Evolutionary conservation across 1,284 basidiomycete genomes (phyloP).

Genomic region (Microbotryum violaceum): DNA sequence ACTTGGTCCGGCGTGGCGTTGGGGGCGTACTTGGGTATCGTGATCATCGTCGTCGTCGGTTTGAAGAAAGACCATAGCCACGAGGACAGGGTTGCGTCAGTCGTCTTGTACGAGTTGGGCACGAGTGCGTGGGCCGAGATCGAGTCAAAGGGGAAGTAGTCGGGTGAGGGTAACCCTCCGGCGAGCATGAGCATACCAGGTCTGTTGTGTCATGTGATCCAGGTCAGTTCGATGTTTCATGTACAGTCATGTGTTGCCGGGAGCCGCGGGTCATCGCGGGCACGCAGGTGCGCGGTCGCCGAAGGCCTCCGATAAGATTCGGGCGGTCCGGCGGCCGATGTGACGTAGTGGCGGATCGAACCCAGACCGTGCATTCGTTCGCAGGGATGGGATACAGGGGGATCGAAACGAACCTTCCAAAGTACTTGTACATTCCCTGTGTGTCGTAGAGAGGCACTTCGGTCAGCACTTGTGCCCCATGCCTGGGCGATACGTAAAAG

Average conservation of each 20-base stretch:
- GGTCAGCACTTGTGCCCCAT: too few species aligned
- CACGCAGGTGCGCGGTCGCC: too few species aligned
- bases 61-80: slow-evolving; percentile 64
- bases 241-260: too few species aligned
- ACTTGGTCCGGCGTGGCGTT: slow-evolving; percentile 43
- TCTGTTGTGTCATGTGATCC: neutral
- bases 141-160: slow-evolving; percentile 48
- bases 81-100: slow-evolving; percentile 32
- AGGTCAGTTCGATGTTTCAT: too few species aligned
- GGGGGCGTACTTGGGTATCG: slow-evolving; percentile 52
- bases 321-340: too few species aligned
- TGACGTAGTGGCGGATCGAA: neutral
- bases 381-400: neutral
- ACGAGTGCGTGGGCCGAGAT: slow-evolving; percentile 49
- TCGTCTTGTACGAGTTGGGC: slow-evolving; percentile 41
- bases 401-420: slow-evolving; percentile 29
- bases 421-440: slow-evolving; percentile 49
- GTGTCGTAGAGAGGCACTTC: neutral
- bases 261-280: neutral
- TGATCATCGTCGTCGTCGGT: slow-evolving; percentile 50
- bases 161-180: slow-evolving; percentile 50
- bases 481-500: too few species aligned
- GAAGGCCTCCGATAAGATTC: too few species aligned
- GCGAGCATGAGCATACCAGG: slow-evolving; percentile 44
- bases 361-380: neutral